Percentiles rank a stretch among this genome's conserved stretches.
Evolutionary conservation across 495 filamentous ascomycete genomes (phyloP).

Genomic region (Neurospora hispaniola): DNA sequence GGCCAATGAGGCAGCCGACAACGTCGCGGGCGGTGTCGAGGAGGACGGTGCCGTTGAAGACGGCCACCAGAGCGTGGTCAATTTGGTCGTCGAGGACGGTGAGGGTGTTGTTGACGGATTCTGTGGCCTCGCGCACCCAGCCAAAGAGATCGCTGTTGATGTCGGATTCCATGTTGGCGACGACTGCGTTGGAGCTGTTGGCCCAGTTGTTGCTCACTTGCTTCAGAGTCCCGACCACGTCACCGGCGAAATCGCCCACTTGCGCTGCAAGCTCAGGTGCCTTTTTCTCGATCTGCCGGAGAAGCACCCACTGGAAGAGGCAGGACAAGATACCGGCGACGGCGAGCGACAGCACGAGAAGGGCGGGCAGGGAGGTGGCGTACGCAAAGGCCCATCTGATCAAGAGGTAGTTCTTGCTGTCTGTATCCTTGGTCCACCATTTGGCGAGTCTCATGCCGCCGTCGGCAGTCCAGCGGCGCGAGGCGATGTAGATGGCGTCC

Average conservation of each 20-base stretch:
- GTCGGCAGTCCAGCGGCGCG: slow-evolving; percentile 61
- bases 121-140: slow-evolving; percentile 77
- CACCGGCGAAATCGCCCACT: slow-evolving; percentile 71
- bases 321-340: slow-evolving; percentile 77
- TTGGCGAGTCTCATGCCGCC: slow-evolving; percentile 63
- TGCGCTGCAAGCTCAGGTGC: slow-evolving; percentile 65
- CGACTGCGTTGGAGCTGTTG: slow-evolving; percentile 59
- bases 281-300: slow-evolving; percentile 60
- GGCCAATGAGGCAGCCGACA: slow-evolving; percentile 62
- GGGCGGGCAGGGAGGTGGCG: slow-evolving; percentile 67
- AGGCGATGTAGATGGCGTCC: slow-evolving; percentile 83
- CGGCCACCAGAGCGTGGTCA: slow-evolving; percentile 53
- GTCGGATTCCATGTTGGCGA: slow-evolving; percentile 53
- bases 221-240: slow-evolving; percentile 62
- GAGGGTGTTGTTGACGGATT: slow-evolving; percentile 74
- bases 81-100: slow-evolving; percentile 70
- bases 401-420: slow-evolving; percentile 53
- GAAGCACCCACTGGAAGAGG: slow-evolving; percentile 72
- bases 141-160: slow-evolving; percentile 80
- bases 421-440: slow-evolving; percentile 30
- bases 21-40: slow-evolving; percentile 61
- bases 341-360: slow-evolving; percentile 80
- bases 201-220: slow-evolving; percentile 72
- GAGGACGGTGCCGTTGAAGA: slow-evolving; percentile 74
- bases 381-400: slow-evolving; percentile 83